Percentiles rank a stretch among this genome's conserved stretches.
Evolutionary conservation across 768 basidiomycete species (phyloP).

Genomic region (Tylopilus balloui): DNA sequence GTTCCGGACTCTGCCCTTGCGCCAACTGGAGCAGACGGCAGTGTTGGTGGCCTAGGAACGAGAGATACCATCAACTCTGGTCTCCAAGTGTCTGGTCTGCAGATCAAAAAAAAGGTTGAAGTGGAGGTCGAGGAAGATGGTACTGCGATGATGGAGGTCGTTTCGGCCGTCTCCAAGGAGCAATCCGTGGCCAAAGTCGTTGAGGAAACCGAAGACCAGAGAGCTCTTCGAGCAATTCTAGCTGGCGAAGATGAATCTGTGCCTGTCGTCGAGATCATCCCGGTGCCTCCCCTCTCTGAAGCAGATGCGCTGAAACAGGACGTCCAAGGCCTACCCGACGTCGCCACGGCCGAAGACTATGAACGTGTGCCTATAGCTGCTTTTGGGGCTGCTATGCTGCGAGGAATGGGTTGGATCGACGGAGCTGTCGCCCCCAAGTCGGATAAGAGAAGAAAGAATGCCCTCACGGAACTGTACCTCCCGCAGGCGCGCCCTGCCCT

Average conservation of each 20-base stretch:
- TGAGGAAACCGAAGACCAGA: conserved; percentile 70
- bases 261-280: conserved; percentile 57
- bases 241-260: conserved; percentile 42
- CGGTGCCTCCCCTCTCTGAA: conserved; percentile 58
- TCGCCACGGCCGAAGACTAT: conserved; percentile 80
- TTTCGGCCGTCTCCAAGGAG: no score
- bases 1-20: conserved; percentile 60
- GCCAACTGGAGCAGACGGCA: conserved; percentile 60
- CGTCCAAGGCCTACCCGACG: conserved; percentile 71
- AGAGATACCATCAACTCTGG: conserved; percentile 74
- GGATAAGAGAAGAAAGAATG: conserved; percentile 50
- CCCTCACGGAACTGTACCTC: conserved; percentile 71
- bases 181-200: conserved; percentile 31
- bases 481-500: conserved; percentile 81
- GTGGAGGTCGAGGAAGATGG: conserved; percentile 33
- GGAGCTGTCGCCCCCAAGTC: conserved; percentile 62
- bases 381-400: conserved; percentile 88
- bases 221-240: conserved; percentile 75
- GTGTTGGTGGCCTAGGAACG: conserved; percentile 73
- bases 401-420: conserved; percentile 97
- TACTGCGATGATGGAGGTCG: background rate
- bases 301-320: conserved; percentile 83
- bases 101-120: conserved; percentile 38
- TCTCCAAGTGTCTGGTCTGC: conserved; percentile 65
- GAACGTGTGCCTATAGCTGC: conserved; percentile 85